These are phyloP conservation scores for Limnanthes douglasii DNA, from an alignment of 345 rosid species.

Conservation along the genomic window DNA sequence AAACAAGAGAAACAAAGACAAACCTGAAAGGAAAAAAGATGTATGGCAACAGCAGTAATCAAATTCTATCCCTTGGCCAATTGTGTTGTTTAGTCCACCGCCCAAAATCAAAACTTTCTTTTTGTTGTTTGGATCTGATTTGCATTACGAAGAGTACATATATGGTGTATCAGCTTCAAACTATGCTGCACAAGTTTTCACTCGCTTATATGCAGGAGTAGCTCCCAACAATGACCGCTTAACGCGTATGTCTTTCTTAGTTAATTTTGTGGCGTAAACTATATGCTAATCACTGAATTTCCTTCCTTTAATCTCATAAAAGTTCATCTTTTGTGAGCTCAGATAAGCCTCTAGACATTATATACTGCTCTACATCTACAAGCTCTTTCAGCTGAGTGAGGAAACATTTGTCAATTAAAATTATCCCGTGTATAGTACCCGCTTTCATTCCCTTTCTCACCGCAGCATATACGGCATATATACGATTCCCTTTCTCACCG, in stretches of 20 bases:
- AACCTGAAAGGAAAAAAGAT: slow-evolving; percentile 89
- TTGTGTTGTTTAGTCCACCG: slow-evolving; percentile 94
- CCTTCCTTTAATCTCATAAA: slow-evolving; percentile 57
- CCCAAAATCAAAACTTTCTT: slow-evolving; percentile 92
- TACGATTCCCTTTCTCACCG: too few relatives aligned
- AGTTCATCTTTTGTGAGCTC: slow-evolving; percentile 66
- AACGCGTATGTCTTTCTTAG: slow-evolving; percentile 66
- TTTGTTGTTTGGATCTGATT: slow-evolving; percentile 64
- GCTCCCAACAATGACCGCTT: slow-evolving; percentile 56
- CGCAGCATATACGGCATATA: slow-evolving; percentile 79
- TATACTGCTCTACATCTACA: slow-evolving; percentile 86
- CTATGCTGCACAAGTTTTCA: slow-evolving; percentile 98
- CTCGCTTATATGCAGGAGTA: slow-evolving; percentile 78
- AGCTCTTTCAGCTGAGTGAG: slow-evolving; percentile 79
- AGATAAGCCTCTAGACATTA: slow-evolving; percentile 39
- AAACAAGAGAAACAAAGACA: slow-evolving; percentile 4
- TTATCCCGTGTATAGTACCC: slow-evolving; percentile 69
- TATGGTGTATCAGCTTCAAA: slow-evolving; percentile 94
- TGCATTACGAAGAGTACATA: slow-evolving; percentile 96
- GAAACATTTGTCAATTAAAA: slow-evolving; percentile 89
- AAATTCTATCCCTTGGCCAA: slow-evolving; percentile 96
- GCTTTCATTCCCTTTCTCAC: slow-evolving; percentile 95
- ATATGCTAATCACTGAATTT: slow-evolving; percentile 96
- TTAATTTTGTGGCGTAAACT: slow-evolving; percentile 76
- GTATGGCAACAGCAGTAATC: slow-evolving; percentile 99